phyloP scores from a whole-genome alignment of 2,329 filamentous ascomycete genomes.

The Colletotrichum horii region DNA sequence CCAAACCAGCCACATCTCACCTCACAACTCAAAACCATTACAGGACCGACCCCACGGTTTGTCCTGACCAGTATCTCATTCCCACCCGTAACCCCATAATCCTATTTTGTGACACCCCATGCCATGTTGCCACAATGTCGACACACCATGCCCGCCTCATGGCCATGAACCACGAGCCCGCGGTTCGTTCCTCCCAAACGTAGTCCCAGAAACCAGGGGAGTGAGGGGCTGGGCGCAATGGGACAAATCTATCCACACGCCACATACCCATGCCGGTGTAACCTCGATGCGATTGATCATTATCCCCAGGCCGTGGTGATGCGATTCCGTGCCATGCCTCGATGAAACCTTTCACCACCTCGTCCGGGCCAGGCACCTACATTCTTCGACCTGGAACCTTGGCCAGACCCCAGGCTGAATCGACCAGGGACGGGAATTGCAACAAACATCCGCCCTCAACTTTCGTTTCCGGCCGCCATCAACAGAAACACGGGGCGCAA shows the following conservation, averaged over 20 bases:
- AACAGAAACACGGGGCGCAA: background rate
- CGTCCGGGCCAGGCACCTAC: background rate
- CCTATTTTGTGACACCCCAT: background rate
- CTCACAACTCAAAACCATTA: background rate
- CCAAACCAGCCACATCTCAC: constrained; percentile 13
- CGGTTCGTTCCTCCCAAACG: background rate
- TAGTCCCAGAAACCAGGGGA: background rate
- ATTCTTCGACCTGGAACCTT: background rate
- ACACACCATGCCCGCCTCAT: background rate
- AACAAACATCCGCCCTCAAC: background rate
- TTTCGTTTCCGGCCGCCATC: background rate
- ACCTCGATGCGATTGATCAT: background rate
- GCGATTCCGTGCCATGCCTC: background rate
- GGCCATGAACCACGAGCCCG: background rate
- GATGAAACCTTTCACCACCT: background rate
- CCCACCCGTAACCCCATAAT: background rate
- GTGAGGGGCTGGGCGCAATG: background rate
- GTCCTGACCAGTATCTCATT: background rate
- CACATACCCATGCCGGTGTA: background rate
- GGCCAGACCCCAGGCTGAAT: background rate
- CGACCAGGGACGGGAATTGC: background rate
- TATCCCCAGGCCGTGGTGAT: background rate
- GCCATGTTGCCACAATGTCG: background rate
- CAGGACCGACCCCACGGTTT: background rate
- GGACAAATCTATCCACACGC: background rate